These are phyloP conservation scores for Diaporthe velutina DNA, from an alignment of 2,329 filamentous ascomycete species.

Conservation along the genomic window DNA sequence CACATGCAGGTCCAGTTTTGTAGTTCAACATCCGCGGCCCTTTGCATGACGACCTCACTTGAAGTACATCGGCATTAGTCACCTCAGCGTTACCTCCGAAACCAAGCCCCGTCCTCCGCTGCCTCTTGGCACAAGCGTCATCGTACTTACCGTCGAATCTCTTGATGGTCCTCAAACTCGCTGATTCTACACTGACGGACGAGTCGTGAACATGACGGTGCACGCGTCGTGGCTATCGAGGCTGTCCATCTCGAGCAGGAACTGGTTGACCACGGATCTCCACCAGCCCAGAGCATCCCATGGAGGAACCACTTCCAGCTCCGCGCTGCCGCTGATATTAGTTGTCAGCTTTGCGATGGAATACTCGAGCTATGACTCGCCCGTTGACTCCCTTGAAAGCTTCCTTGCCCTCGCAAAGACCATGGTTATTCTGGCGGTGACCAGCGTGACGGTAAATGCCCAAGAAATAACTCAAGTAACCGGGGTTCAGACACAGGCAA, in stretches of 20 bases:
- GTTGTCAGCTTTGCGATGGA: not conserved
- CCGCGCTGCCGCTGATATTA: not conserved
- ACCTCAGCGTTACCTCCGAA: not conserved
- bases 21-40: not conserved
- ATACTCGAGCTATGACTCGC: not conserved
- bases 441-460: not conserved
- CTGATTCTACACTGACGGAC: not conserved
- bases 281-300: not conserved
- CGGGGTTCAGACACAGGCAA: not conserved
- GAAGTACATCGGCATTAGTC: not conserved
- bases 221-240: not conserved
- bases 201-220: not conserved
- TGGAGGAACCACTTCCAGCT: not conserved
- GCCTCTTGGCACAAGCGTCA: not conserved
- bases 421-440: not conserved
- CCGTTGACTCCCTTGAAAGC: not conserved
- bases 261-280: not conserved
- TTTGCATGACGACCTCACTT: not conserved
- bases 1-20: too few relatives aligned
- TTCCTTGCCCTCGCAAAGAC: not conserved
- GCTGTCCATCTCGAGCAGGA: not conserved
- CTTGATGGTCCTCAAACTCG: not conserved
- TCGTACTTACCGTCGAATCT: not conserved
- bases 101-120: not conserved
- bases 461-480: not conserved